These are phyloP conservation scores for Phlegmacium glaucopus DNA, from an alignment of 768 basidiomycete genomes.

Conservation along the genomic window DNA sequence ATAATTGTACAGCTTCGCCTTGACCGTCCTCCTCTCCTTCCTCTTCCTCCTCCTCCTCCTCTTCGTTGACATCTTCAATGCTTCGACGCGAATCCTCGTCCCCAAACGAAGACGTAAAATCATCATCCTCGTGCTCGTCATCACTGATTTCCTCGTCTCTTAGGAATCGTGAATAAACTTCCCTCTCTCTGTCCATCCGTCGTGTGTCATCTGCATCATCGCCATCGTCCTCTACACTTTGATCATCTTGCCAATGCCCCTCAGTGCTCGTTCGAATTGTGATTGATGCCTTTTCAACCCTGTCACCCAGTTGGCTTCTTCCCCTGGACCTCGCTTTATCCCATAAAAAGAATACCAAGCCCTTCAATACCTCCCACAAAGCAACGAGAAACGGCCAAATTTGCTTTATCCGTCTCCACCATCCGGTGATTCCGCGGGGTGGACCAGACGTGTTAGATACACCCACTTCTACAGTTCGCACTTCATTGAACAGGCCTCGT, in stretches of 20 bases:
- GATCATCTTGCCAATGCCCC: conserved; percentile 10
- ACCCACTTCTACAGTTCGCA: conserved; percentile 26
- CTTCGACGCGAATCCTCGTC: conserved; percentile 13
- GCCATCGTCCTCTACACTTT: conserved; percentile 26
- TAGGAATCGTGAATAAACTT: conserved; percentile 55
- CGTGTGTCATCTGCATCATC: conserved; percentile 24
- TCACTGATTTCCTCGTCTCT: conserved; percentile 51
- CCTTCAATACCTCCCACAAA: conserved; percentile 23
- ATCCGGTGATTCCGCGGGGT: conserved; percentile 1
- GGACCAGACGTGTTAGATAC: conserved; percentile 5
- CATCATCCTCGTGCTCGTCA: conserved; percentile 33
- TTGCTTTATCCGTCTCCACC: conserved; percentile 16
- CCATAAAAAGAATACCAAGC: conserved; percentile 16
- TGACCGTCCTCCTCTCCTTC: conserved; percentile 16
- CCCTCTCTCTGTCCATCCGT: conserved; percentile 26
- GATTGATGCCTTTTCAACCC: neutral
- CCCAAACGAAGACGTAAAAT: conserved; percentile 2
- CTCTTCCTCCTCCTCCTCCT: conserved; percentile 10
- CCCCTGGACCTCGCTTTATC: conserved; percentile 15
- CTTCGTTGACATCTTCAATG: conserved; percentile 22
- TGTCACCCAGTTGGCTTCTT: conserved; percentile 8
- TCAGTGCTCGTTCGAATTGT: neutral
- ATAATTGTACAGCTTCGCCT: conserved; percentile 45
- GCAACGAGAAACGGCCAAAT: conserved; percentile 19
- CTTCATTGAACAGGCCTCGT: conserved; percentile 26